A percentile compares a stretch with the other conserved stretches of the same genome.
phyloP scores from a whole-genome alignment of 2,329 filamentous ascomycete species.

The Exophiala calicioides region DNA sequence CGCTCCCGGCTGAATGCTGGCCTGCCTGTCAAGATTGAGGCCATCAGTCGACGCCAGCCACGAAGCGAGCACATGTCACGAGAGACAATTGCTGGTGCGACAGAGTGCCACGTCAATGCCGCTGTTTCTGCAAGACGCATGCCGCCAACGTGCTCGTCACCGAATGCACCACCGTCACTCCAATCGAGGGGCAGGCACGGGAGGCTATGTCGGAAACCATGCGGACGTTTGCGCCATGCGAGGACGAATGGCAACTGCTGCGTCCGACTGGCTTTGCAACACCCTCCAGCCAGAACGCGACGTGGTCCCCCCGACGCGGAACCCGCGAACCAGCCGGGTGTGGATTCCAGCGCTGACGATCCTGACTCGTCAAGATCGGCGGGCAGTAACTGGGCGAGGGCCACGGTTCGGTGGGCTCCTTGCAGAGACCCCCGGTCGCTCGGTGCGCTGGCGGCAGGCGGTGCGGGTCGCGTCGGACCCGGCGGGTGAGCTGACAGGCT shows the following conservation, averaged over 20 bases:
- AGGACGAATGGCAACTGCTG: slow-evolving; percentile 2
- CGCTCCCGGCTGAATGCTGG: background rate
- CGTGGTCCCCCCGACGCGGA: background rate
- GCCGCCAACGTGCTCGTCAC: background rate
- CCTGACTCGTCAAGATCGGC: background rate
- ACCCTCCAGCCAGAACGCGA: background rate
- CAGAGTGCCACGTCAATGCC: slow-evolving; percentile 4
- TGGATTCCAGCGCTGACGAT: background rate
- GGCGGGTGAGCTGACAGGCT: background rate
- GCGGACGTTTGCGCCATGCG: background rate
- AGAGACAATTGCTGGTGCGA: slow-evolving; percentile 1
- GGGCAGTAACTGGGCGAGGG: no score
- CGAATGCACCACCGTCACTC: slow-evolving; percentile 1
- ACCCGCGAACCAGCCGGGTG: background rate
- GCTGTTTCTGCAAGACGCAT: slow-evolving; percentile 2
- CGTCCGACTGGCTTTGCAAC: background rate
- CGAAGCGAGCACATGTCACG: slow-evolving; percentile 4
- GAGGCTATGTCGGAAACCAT: background rate
- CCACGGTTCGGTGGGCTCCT: no score
- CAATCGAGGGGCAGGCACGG: background rate
- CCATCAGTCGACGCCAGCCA: background rate
- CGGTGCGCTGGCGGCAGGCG: slow-evolving; percentile 1
- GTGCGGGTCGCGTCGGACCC: slow-evolving; percentile 2
- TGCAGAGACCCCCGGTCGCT: background rate
- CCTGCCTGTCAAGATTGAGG: background rate